Percentiles rank a stretch among this genome's conserved stretches.
Conservation (phyloP, 2,329 filamentous ascomycete genomes). For the Claviceps pazoutovae region DNA sequence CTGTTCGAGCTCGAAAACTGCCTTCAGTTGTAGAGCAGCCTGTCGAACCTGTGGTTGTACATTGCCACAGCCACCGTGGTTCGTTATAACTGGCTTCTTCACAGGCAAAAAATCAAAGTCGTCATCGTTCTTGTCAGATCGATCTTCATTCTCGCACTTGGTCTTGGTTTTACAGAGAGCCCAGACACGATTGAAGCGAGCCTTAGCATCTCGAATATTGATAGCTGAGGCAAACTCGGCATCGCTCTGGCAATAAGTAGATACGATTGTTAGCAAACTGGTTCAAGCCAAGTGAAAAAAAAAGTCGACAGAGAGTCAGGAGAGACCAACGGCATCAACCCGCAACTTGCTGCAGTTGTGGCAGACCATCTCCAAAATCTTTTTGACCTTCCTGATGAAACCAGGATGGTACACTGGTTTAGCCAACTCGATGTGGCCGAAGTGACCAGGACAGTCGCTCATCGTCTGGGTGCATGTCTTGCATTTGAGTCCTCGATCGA, state of each 20-base stretch:
- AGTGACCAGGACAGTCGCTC: constrained; percentile 92
- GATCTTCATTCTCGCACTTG: constrained; percentile 68
- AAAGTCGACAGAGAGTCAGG: constrained; percentile 38
- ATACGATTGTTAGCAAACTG: constrained; percentile 43
- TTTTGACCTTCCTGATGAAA: constrained; percentile 98
- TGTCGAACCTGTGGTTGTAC: constrained; percentile 77
- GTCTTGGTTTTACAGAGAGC: constrained; percentile 79
- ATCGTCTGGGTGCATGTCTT: constrained; percentile 93
- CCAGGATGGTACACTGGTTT: constrained; percentile 90
- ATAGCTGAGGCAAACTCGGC: constrained; percentile 72
- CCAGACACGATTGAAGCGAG: constrained; percentile 88
- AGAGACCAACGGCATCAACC: constrained; percentile 88
- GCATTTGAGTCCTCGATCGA: constrained; percentile 91
- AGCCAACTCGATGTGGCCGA: constrained; percentile 95
- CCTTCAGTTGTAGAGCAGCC: constrained; percentile 71
- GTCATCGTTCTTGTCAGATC: constrained; percentile 53
- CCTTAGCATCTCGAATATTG: constrained; percentile 78
- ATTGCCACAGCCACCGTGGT: constrained; percentile 90
- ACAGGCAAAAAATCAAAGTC: constrained; percentile 53
- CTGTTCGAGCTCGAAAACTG: constrained; percentile 46
- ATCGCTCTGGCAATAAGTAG: constrained; percentile 52
- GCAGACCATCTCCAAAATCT: constrained; percentile 96
- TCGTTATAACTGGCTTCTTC: constrained; percentile 36
- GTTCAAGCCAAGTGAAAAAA: constrained; percentile 26
- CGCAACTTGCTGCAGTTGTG: constrained; percentile 97